These are phyloP conservation scores for Xylaria multiplex DNA, from an alignment of 2,329 filamentous ascomycete species.

Conservation along the genomic window DNA sequence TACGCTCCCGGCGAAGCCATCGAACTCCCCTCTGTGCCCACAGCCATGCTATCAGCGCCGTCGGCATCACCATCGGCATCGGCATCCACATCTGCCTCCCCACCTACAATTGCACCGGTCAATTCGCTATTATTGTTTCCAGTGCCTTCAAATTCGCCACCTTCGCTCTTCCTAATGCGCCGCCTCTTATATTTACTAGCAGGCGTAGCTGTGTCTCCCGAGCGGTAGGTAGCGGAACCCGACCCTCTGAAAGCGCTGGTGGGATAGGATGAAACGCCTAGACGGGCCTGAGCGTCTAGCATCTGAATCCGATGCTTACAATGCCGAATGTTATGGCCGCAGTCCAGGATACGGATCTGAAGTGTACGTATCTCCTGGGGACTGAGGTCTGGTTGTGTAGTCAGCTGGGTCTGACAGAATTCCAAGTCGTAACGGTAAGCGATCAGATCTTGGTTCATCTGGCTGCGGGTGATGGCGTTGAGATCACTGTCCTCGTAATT, in stretches of 20 bases:
- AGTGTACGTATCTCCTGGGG: slow-evolving; percentile 55
- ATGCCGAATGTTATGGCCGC: slow-evolving; percentile 57
- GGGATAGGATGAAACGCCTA: slow-evolving; percentile 31
- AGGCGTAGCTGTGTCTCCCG: slow-evolving; percentile 21
- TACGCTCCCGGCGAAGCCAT: slow-evolving; percentile 36
- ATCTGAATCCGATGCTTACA: slow-evolving; percentile 55
- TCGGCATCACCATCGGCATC: slow-evolving; percentile 19
- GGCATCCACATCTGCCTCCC: slow-evolving; percentile 11
- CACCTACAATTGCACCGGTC: slow-evolving; percentile 31
- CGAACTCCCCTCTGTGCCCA: slow-evolving; percentile 1
- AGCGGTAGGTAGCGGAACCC: slow-evolving; percentile 26
- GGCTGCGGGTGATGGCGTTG: slow-evolving; percentile 49
- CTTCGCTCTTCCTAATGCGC: slow-evolving; percentile 29
- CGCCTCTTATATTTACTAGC: slow-evolving; percentile 38
- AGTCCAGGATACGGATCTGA: slow-evolving; percentile 56
- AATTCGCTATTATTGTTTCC: slow-evolving; percentile 33
- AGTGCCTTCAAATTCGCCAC: neutral
- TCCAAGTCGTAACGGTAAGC: slow-evolving; percentile 56
- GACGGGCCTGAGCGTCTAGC: slow-evolving; percentile 49
- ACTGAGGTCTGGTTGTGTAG: slow-evolving; percentile 48
- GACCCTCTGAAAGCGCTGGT: neutral
- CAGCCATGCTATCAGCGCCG: slow-evolving; percentile 30
- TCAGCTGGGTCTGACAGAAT: slow-evolving; percentile 54
- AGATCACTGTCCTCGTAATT: slow-evolving; percentile 47
- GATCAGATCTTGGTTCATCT: slow-evolving; percentile 55